Base-by-base conservation (phyloP, 768 basidiomycete species). In the Rubroboletus satanas region DNA sequence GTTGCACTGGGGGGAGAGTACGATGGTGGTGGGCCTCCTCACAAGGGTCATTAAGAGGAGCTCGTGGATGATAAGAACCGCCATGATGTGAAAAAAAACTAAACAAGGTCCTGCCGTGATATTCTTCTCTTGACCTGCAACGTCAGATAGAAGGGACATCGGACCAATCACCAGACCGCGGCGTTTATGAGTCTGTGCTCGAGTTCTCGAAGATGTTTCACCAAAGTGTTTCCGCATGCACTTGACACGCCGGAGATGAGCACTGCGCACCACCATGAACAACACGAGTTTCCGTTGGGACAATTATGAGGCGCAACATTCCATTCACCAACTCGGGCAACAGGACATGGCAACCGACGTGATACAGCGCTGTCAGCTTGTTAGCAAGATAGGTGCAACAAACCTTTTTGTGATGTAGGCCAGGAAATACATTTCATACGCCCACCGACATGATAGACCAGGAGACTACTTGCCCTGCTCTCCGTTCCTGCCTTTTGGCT, bases 201-300 rank as follows among this genome's bases (percentile, higher is more conserved):
- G 45, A 51, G 45, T 68, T 69, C 67, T 61, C 57, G 68, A 70
- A 64, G 62, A n/a, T 37, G 67, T 64, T 67, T 67, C 67, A 69
- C 58, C 56, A 62, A 58, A 46, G 37, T 46, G 45, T 58, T 55
- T 54, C 62, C 56, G 62, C 29, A 54, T 63, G 50, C 47, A 58
- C 48, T 39, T 54, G 62, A 54, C 44, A 58, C 33, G 18, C 53
- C 67, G 68, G 66, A 66, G 56, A 69, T 69, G 62, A 67, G 53
- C 62, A 60, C 39, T 41, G 50, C 52, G 52, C 29, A 32, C 35
- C 46, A 55, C 50, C 48, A 57, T 45, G 54, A 48, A 63, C 14
- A 56, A 43, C 58, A 70, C 58, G 59, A 59, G 58, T 48, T 56
- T 59, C 37, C 53, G 41, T 47, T 35, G 52, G 49, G 49, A 46